Conservation (phyloP, 2,329 filamentous ascomycete species). For the Pezizomycotina sp. region DNA sequence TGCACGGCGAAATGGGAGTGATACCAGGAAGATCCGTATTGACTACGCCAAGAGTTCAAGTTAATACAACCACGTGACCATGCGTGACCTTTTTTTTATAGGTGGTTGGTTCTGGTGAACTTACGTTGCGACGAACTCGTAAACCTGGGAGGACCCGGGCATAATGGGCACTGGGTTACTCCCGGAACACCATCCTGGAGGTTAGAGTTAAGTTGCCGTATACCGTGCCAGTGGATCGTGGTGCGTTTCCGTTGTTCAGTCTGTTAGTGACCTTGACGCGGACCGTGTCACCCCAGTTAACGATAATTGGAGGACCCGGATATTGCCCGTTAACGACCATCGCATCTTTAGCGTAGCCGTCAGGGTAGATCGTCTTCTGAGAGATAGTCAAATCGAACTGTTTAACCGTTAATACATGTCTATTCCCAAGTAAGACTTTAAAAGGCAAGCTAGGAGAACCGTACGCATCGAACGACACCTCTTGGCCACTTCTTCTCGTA, state of each 20-base stretch:
- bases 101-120: no score
- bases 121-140: no score
- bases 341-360: slow-evolving; percentile 35
- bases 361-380: slow-evolving; percentile 37
- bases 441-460: no score
- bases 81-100: neutral
- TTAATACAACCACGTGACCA: slow-evolving; percentile 36
- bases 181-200: slow-evolving; percentile 41
- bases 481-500: no score
- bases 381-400: slow-evolving; percentile 40
- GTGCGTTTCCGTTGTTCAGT: slow-evolving; percentile 28
- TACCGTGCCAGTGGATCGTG: slow-evolving; percentile 41
- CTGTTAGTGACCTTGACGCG: slow-evolving; percentile 34
- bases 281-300: slow-evolving; percentile 46
- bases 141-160: no score
- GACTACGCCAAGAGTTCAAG: slow-evolving; percentile 42
- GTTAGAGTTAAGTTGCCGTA: slow-evolving; percentile 36
- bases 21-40: slow-evolving; percentile 42
- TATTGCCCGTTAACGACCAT: slow-evolving; percentile 46
- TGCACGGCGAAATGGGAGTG: slow-evolving; percentile 43
- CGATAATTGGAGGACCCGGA: slow-evolving; percentile 50
- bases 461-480: no score
- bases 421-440: no score
- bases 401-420: neutral
- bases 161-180: slow-evolving; percentile 37